These are phyloP conservation scores for Russula sp. DNA, from an alignment of 768 basidiomycete species.

Conservation along the genomic window DNA sequence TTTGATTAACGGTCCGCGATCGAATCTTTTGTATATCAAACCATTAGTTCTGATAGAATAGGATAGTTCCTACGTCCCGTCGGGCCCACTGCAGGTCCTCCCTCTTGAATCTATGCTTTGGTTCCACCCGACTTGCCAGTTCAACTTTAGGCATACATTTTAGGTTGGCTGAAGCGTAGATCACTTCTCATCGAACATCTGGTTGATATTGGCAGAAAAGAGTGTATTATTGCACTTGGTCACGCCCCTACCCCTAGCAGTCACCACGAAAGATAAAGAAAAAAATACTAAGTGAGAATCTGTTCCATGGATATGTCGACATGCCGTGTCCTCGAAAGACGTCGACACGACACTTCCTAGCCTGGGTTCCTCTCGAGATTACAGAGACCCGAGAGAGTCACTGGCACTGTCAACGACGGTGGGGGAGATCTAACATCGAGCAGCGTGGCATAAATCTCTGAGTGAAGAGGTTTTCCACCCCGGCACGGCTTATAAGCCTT, in stretches of 20 bases:
- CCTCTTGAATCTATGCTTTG: too few relatives aligned
- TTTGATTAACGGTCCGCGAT: not conserved
- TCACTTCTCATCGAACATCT: not conserved
- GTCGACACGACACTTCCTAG: slow-evolving; percentile 62
- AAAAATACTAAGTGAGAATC: slow-evolving; percentile 13
- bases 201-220: not conserved
- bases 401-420: slow-evolving; percentile 65
- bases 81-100: too few relatives aligned
- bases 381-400: slow-evolving; percentile 47
- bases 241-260: not conserved
- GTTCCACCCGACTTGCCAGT: too few relatives aligned
- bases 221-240: not conserved
- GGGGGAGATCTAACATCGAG: slow-evolving; percentile 41
- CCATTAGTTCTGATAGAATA: too few relatives aligned
- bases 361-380: slow-evolving; percentile 52
- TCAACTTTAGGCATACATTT: too few relatives aligned
- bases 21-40: too few relatives aligned
- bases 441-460: slow-evolving; percentile 61
- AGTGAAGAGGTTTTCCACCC: slow-evolving; percentile 23
- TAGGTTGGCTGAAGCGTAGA: too few relatives aligned
- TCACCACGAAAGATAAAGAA: not conserved
- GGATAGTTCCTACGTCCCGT: too few relatives aligned
- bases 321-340: slow-evolving; percentile 49
- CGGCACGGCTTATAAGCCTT: slow-evolving; percentile 25
- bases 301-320: slow-evolving; percentile 57